These are phyloP conservation scores for Fusarium robinianum DNA, from an alignment of 2,329 filamentous ascomycete species.

Conservation along the genomic window DNA sequence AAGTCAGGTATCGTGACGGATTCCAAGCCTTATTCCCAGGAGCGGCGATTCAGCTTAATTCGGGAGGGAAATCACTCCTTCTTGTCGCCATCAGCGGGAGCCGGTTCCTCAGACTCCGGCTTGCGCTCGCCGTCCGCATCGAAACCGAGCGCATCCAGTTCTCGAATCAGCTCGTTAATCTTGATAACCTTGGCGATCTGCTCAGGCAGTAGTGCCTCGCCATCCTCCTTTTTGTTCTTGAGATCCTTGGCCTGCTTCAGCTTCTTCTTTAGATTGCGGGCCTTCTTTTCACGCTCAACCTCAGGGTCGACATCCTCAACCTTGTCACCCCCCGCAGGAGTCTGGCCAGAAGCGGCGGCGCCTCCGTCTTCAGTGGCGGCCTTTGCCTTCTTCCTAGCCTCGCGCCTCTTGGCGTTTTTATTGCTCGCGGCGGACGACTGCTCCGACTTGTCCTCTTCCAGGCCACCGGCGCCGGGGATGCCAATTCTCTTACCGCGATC, in stretches of 20 bases:
- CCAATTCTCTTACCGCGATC: conserved; percentile 65
- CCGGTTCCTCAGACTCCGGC: conserved; percentile 18
- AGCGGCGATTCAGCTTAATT: no score
- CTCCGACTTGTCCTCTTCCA: conserved; percentile 55
- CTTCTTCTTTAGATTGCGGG: conserved; percentile 90
- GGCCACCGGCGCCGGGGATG: conserved; percentile 73
- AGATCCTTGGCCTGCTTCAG: conserved; percentile 90
- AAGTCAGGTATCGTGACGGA: no score
- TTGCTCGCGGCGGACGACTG: conserved; percentile 61
- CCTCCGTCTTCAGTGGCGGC: conserved; percentile 64
- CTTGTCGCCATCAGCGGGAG: conserved; percentile 15
- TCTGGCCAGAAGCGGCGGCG: conserved; percentile 5
- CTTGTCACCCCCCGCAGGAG: no score
- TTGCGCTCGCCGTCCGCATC: conserved; percentile 73
- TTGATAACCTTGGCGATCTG: conserved; percentile 98
- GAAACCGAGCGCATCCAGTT: conserved; percentile 84
- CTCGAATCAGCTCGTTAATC: conserved; percentile 89
- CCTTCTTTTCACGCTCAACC: conserved; percentile 88
- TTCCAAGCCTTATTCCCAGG: no score
- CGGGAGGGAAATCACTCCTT: no score
- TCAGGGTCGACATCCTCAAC: conserved; percentile 65
- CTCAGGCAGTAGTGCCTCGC: conserved; percentile 82
- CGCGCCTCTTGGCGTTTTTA: conserved; percentile 83
- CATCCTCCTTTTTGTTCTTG: conserved; percentile 86
- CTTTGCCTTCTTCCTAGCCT: conserved; percentile 61